phyloP scores from a whole-genome alignment of 1,284 basidiomycete genomes.

The Cutaneotrichosporon dermatis region DNA sequence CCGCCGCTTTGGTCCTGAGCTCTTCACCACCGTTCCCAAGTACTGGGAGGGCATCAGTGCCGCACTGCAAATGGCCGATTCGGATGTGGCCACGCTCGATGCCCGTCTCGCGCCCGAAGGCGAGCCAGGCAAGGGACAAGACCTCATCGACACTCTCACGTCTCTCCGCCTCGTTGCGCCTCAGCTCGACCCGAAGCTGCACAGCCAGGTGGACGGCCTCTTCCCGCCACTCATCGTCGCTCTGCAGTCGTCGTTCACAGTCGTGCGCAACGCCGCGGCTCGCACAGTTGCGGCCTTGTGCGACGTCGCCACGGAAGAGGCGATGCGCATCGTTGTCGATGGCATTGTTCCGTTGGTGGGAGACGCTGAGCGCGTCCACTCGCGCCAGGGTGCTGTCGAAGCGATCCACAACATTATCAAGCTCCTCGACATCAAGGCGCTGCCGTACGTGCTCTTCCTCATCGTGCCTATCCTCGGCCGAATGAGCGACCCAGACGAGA shows the following conservation, averaged over 20 bases:
- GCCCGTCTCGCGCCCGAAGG: constrained; percentile 34
- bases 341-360: constrained; percentile 77
- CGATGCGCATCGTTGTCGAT: constrained; percentile 85
- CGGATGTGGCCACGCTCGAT: constrained; percentile 4
- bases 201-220: constrained; percentile 62
- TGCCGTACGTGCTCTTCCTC: constrained; percentile 96
- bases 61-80: constrained; percentile 52
- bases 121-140: constrained; percentile 64
- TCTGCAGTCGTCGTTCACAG: constrained; percentile 76
- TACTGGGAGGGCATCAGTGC: constrained; percentile 92
- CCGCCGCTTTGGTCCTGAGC: constrained; percentile 64
- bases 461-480: constrained; percentile 93
- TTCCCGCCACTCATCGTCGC: constrained; percentile 73
- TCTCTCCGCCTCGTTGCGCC: constrained; percentile 79
- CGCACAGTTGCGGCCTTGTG: constrained; percentile 83
- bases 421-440: constrained; percentile 83
- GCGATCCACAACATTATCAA: constrained; percentile 91
- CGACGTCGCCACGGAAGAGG: constrained; percentile 74
- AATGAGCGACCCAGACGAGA: constrained; percentile 93
- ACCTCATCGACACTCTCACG: constrained; percentile 87
- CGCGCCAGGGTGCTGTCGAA: constrained; percentile 87
- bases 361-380: constrained; percentile 69
- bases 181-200: constrained; percentile 66
- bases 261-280: constrained; percentile 82
- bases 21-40: constrained; percentile 76